These are phyloP conservation scores for Verticillium nonalfalfae DNA, from an alignment of 2,329 filamentous ascomycete species.

Conservation along the genomic window DNA sequence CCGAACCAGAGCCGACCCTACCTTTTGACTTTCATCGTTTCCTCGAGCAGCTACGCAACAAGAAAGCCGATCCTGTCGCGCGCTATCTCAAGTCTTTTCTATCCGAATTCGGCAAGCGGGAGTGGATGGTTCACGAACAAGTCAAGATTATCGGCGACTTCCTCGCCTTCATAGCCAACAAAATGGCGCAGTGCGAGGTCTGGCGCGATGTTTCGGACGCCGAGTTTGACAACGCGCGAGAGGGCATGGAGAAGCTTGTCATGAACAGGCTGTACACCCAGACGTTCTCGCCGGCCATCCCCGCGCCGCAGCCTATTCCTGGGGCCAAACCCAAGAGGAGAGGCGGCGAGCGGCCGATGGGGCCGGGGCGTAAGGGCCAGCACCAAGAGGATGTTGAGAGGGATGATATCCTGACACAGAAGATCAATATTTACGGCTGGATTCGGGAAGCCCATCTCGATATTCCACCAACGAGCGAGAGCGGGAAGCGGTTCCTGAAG, in stretches of 20 bases:
- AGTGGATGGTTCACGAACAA: conserved; percentile 99
- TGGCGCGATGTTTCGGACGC: conserved; percentile 94
- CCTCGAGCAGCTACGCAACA: conserved; percentile 88
- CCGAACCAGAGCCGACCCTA: conserved; percentile 72
- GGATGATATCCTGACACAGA: conserved; percentile 92
- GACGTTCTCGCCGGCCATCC: conserved; percentile 92
- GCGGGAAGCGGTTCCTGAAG: conserved; percentile 79
- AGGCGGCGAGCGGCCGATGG: conserved; percentile 61
- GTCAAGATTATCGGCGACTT: conserved; percentile 99
- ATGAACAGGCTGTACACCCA: conserved; percentile 97
- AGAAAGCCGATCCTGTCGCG: conserved; percentile 95
- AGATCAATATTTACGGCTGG: conserved; percentile 96
- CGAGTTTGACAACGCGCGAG: conserved; percentile 95
- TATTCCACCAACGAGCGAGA: conserved; percentile 77
- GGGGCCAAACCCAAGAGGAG: conserved; percentile 63
- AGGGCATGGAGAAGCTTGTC: conserved; percentile 98
- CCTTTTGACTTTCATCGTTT: conserved; percentile 98
- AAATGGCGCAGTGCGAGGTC: conserved; percentile 95
- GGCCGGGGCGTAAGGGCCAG: conserved; percentile 83
- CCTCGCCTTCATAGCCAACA: conserved; percentile 91
- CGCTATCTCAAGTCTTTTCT: conserved; percentile 93
- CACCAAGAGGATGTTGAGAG: conserved; percentile 97
- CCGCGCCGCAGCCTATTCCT: conserved; percentile 67
- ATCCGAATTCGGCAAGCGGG: conserved; percentile 89
- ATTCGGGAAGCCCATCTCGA: conserved; percentile 89